Evolutionary conservation across 805 yeast genomes (phyloP).

Genomic region (Wickerhamomyces silvicola): DNA sequence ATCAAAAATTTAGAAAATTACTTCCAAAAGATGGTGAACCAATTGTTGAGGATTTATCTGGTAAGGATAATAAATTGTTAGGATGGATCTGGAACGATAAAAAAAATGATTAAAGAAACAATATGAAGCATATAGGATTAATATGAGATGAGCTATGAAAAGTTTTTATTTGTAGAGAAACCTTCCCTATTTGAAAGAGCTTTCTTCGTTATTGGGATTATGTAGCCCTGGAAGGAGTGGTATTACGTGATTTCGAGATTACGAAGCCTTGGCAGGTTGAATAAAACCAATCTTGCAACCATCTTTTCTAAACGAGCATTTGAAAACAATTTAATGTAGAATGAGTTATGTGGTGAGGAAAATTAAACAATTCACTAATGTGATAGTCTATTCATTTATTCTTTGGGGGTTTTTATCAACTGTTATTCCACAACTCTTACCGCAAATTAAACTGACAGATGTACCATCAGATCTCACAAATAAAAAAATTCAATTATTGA

Average conservation of each 20-base stretch:
- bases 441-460: neutral
- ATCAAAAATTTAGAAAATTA: conserved; percentile 31
- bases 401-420: conserved; percentile 2
- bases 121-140: neutral
- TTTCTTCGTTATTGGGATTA: no score
- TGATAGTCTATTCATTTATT: neutral
- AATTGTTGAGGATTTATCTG: conserved; percentile 19
- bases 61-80: conserved; percentile 4
- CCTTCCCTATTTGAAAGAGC: no score
- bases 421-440: conserved; percentile 1
- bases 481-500: conserved; percentile 41
- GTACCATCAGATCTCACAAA: conserved; percentile 3
- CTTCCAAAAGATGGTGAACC: conserved; percentile 33
- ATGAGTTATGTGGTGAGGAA: neutral
- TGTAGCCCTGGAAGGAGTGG: no score
- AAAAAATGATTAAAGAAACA: conserved; percentile 1
- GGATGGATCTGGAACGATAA: conserved; percentile 20
- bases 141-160: neutral
- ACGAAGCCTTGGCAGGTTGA: no score
- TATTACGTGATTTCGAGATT: no score
- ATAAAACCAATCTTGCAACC: no score
- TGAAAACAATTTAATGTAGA: no score
- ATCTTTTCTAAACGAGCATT: no score
- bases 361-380: neutral
- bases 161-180: neutral